Percentiles rank a stretch among this genome's conserved stretches.
Conservation (phyloP, 768 basidiomycete species). For the Kwoniella sp. region DNA sequence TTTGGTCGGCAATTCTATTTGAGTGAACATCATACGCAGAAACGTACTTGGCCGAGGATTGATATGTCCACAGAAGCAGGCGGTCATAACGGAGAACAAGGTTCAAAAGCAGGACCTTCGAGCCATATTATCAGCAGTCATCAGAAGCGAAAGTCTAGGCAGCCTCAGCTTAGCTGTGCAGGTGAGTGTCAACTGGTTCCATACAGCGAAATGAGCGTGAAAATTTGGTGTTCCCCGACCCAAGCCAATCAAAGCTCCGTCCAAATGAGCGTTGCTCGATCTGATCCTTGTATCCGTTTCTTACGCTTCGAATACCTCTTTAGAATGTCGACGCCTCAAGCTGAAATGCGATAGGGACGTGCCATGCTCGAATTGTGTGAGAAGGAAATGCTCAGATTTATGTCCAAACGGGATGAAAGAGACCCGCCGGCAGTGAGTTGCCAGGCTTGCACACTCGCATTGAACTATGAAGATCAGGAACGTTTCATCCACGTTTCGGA, state of each 20-base stretch:
- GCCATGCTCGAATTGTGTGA: conserved; percentile 30
- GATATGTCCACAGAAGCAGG: neutral
- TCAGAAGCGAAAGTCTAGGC: conserved; percentile 17
- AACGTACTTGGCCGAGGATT: neutral
- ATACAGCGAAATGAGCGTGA: neutral
- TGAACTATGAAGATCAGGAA: too few relatives aligned
- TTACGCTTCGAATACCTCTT: too few relatives aligned
- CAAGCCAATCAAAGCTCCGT: too few relatives aligned
- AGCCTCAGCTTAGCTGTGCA: conserved; percentile 27
- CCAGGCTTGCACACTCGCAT: too few relatives aligned
- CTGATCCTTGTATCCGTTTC: too few relatives aligned
- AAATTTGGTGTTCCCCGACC: too few relatives aligned
- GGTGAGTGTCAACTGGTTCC: conserved; percentile 4
- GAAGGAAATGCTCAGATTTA: conserved; percentile 25
- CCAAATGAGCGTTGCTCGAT: too few relatives aligned
- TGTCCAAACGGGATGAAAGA: conserved; percentile 30
- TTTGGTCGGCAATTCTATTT: too few relatives aligned
- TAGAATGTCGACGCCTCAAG: conserved; percentile 36
- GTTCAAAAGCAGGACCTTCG: conserved; percentile 12
- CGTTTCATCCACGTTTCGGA: too few relatives aligned
- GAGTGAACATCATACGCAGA: too few relatives aligned
- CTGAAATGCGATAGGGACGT: conserved; percentile 33
- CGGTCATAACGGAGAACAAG: neutral
- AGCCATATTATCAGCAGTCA: neutral
- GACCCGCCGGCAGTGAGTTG: conserved; percentile 21